Base-by-base conservation (phyloP, 495 filamentous ascomycete species). In the Jackrogersella minutella region DNA sequence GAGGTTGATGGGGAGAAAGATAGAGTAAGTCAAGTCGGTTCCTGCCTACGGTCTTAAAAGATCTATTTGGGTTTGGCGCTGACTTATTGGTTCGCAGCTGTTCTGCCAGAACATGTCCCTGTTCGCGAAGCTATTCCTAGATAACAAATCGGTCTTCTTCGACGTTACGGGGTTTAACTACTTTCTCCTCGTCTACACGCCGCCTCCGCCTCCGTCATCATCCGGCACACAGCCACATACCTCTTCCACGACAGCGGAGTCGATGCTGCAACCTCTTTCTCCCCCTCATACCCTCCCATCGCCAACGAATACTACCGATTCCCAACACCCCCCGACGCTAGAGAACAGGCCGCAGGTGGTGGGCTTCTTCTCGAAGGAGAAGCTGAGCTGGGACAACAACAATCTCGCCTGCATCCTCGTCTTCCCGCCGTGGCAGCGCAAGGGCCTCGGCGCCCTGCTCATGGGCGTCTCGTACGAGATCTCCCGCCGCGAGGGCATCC, bases 351-450 rank as follows among this genome's bases (percentile, higher is more conserved):
- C 73, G 36, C 86, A 87, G 47, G 89, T 97, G 28, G 86, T 97
- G 6, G 95, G 96, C 51, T 99, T 97, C 85, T 99, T 97, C 83
- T 94, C 90, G 19, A 98, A 98, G 73, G 95, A 99, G 79, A 98
- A 98, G 71, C 89, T 97, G 77, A 95, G 91, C 3, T 99, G 95
- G 95, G 95, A 99, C 72, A 92, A 95, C 69, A 97, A 98, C 75
- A 99, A 98, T 66, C 85, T 99, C 0, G 95, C 95, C 2, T 99
- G 95, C 73, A 99, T 99, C 61, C 82, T 97, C 21, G 85, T 99
- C 9, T 97, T 99, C 73, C 95, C 96, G 2, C 95, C 95, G 0
- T 98, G 93, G 85, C 95, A 98, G 74, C 86, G 89, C 51, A 92
- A 90, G 64, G 92, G 93, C 11, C 85, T 97, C 2, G 95, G 95